Evolutionary conservation across 2,329 filamentous ascomycete species (phyloP).

Genomic region (Diaporthe ampelina): DNA sequence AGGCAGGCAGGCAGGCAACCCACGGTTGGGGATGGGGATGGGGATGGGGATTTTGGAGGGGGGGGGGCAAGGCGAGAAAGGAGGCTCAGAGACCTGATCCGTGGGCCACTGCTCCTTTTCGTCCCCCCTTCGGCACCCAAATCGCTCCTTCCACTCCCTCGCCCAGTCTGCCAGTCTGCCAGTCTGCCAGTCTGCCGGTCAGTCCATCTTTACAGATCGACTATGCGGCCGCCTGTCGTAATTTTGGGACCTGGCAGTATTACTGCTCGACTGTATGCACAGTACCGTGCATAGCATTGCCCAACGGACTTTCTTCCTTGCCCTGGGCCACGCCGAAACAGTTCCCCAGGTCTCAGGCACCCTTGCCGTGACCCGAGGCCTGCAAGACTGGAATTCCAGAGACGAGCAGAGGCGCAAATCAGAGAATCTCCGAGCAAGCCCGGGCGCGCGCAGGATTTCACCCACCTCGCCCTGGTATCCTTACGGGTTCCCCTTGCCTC

Average conservation of each 20-base stretch:
- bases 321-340: conserved; percentile 26
- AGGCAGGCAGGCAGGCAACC: conserved; percentile 3
- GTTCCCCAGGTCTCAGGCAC: conserved; percentile 31
- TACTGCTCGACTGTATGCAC: neutral
- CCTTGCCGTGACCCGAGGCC: conserved; percentile 24
- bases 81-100: conserved; percentile 31
- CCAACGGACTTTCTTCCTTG: conserved; percentile 4
- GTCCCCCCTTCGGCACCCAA: conserved; percentile 12
- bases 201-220: neutral
- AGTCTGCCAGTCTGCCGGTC: neutral
- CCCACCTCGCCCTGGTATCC: conserved; percentile 4
- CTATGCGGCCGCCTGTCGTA: neutral
- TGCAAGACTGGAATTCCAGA: conserved; percentile 23
- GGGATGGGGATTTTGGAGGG: no score
- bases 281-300: conserved; percentile 6
- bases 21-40: neutral
- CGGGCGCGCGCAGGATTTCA: conserved; percentile 26
- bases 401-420: neutral
- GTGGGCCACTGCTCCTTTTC: conserved; percentile 26
- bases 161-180: neutral
- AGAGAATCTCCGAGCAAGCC: conserved; percentile 31
- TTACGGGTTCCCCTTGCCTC: neutral
- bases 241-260: neutral
- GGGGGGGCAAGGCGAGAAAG: neutral
- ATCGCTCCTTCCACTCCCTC: neutral